Conservation (phyloP, 257 asterid species). For the Ocimum tenuiflorum region DNA sequence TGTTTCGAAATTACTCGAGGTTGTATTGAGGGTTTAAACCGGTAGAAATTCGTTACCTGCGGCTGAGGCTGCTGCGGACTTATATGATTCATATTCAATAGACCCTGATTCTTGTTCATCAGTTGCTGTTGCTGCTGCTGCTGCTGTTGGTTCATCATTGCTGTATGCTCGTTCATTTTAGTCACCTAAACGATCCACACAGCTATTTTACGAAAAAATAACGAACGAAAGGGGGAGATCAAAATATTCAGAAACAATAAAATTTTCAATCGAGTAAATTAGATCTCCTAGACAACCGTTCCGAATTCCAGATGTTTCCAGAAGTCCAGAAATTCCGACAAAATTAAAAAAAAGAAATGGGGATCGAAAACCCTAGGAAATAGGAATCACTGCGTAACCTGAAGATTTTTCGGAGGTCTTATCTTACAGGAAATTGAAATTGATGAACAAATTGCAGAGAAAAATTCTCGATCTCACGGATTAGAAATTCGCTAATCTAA, state of each 20-base stretch:
- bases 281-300: neutral
- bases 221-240: neutral
- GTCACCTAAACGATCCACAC: constrained; percentile 8
- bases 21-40: neutral
- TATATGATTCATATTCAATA: constrained; percentile 35
- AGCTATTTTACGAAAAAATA: neutral
- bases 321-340: neutral
- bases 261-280: neutral
- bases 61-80: constrained; percentile 49
- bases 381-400: neutral
- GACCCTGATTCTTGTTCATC: constrained; percentile 35
- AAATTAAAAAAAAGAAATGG: neutral
- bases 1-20: neutral
- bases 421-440: neutral
- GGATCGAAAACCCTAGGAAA: constrained; percentile 1
- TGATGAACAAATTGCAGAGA: neutral
- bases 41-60: constrained; percentile 34
- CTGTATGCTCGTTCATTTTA: constrained; percentile 53
- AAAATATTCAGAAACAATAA: neutral
- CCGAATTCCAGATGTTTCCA: neutral
- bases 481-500: neutral
- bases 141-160: constrained; percentile 47
- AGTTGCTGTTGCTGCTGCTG: constrained; percentile 37
- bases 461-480: neutral
- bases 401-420: neutral